Conservation (phyloP, 345 rosid genomes). For the Moringa oleifera region DNA sequence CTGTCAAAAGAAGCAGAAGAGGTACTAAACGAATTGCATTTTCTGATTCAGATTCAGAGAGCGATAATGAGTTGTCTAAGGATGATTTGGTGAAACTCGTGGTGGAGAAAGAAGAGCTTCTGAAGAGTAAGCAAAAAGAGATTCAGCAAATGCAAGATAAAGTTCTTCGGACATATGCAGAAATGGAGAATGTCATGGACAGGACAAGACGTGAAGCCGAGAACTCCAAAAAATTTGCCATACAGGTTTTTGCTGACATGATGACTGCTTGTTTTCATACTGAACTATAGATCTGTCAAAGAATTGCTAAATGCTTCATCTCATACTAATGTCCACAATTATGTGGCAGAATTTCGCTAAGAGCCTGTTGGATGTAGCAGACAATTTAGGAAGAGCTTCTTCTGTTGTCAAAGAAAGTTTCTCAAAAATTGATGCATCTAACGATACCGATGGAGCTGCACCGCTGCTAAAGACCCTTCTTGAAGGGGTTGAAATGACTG, state of each 20-base stretch:
- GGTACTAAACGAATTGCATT: slow-evolving; percentile 37
- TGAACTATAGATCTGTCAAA: not conserved
- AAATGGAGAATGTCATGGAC: slow-evolving; percentile 83
- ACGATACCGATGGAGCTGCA: slow-evolving; percentile 53
- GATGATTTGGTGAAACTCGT: slow-evolving; percentile 77
- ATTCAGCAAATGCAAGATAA: slow-evolving; percentile 69
- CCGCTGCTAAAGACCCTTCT: slow-evolving; percentile 70
- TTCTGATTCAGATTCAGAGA: slow-evolving; percentile 65
- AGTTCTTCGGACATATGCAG: slow-evolving; percentile 67
- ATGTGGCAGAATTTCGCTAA: slow-evolving; percentile 71
- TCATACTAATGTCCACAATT: slow-evolving; percentile 3
- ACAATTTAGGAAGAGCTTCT: slow-evolving; percentile 92
- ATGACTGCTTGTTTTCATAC: not conserved
- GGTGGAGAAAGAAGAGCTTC: slow-evolving; percentile 68
- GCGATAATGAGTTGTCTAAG: slow-evolving; percentile 49
- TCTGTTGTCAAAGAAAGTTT: slow-evolving; percentile 76
- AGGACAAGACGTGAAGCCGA: slow-evolving; percentile 89
- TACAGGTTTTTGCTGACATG: slow-evolving; percentile 49
- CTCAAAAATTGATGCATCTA: slow-evolving; percentile 56
- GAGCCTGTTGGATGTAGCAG: slow-evolving; percentile 77
- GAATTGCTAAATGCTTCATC: slow-evolving; percentile 1
- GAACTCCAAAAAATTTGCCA: slow-evolving; percentile 75
- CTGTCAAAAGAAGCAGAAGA: slow-evolving; percentile 33
- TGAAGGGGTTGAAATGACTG: slow-evolving; percentile 98
- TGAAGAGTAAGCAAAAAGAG: slow-evolving; percentile 58